Conservation (phyloP, 2,329 filamentous ascomycete genomes). For the Pestalotiopsis sp. region DNA sequence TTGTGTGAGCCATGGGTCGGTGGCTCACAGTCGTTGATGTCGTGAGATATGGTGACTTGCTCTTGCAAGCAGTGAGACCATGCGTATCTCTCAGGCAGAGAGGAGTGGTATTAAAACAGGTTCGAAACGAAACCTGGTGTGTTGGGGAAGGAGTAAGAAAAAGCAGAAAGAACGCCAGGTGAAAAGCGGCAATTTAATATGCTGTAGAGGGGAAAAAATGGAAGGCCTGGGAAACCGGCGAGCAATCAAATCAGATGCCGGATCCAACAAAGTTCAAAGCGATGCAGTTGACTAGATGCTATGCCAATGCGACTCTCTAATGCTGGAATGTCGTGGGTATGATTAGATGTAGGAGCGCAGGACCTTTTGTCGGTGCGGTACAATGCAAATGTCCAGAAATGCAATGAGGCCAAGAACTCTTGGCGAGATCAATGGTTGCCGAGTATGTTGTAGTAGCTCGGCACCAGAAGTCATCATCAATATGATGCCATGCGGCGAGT, state of each 20-base stretch:
- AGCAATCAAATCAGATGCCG: slow-evolving; percentile 27
- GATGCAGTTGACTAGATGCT: slow-evolving; percentile 29
- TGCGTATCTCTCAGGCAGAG: slow-evolving; percentile 15
- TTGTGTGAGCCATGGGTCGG: slow-evolving; percentile 16
- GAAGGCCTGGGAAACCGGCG: slow-evolving; percentile 18
- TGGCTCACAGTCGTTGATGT: slow-evolving; percentile 18
- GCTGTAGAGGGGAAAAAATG: slow-evolving; percentile 18
- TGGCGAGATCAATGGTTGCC: not conserved
- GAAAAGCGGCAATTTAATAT: slow-evolving; percentile 12
- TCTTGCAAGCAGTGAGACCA: slow-evolving; percentile 12
- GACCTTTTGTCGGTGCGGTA: slow-evolving; percentile 13
- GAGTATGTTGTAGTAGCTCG: not conserved
- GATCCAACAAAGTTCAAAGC: slow-evolving; percentile 30
- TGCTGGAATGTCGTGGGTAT: slow-evolving; percentile 28
- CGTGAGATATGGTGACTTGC: slow-evolving; percentile 8
- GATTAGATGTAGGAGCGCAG: slow-evolving; percentile 15
- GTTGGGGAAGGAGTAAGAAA: slow-evolving; percentile 6
- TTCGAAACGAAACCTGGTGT: not conserved
- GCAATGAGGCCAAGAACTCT: not conserved
- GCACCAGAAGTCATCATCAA: slow-evolving; percentile 35
- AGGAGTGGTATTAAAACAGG: slow-evolving; percentile 1
- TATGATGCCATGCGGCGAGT: slow-evolving; percentile 66
- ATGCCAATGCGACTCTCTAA: slow-evolving; percentile 32
- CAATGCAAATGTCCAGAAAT: not conserved
- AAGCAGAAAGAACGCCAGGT: slow-evolving; percentile 1